A percentile compares a stretch with the other conserved stretches of the same genome.
Evolutionary conservation across 1,284 basidiomycete genomes (phyloP).

Genomic region (Ganoderma boninense): DNA sequence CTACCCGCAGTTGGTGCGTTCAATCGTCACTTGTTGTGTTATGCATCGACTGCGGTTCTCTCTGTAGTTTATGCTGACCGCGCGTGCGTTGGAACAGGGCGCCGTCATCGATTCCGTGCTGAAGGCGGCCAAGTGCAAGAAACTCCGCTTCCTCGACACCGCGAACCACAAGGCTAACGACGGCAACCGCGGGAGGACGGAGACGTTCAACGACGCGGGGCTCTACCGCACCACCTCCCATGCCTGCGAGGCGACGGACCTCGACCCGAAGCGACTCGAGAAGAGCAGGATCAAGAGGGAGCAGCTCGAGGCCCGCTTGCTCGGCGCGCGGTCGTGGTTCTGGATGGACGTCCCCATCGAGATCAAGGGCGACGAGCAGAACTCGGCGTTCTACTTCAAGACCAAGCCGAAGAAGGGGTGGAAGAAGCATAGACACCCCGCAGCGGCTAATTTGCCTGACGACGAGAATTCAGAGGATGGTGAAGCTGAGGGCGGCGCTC

Average conservation of each 20-base stretch:
- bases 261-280: background rate
- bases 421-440: background rate
- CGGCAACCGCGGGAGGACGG: background rate
- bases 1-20: background rate
- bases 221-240: background rate
- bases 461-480: background rate
- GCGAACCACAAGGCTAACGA: constrained; percentile 3
- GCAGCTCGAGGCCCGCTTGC: background rate
- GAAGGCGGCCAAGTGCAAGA: background rate
- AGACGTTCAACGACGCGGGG: background rate
- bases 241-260: background rate
- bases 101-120: background rate
- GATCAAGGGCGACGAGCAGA: background rate
- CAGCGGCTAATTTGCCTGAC: background rate
- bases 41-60: too few species aligned
- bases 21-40: background rate
- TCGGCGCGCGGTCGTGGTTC: background rate
- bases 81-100: background rate
- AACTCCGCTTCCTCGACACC: background rate
- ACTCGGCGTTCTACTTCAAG: constrained; percentile 3
- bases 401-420: background rate
- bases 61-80: background rate
- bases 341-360: constrained; percentile 7
- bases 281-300: background rate
- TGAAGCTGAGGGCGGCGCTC: background rate